Evolutionary conservation across 2,329 filamentous ascomycete genomes (phyloP).

Genomic region (Xylariaceae sp.): DNA sequence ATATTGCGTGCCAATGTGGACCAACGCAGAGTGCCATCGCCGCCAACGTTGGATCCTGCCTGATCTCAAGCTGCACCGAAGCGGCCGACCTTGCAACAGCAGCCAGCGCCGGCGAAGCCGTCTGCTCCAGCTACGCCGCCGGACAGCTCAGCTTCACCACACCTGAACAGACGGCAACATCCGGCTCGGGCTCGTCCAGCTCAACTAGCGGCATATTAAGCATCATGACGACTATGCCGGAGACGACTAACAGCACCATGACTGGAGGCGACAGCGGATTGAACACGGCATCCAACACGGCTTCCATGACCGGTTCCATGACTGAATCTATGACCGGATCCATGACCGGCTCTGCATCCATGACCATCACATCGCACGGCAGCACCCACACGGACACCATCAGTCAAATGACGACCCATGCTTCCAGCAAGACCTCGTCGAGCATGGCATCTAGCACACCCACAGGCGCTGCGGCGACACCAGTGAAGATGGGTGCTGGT

Average conservation of each 20-base stretch:
- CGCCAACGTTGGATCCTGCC: slow-evolving; percentile 12
- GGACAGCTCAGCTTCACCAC: slow-evolving; percentile 17
- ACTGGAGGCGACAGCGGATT: slow-evolving; percentile 10
- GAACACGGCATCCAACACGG: background rate
- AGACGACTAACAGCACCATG: slow-evolving; percentile 7
- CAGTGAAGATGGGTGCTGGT: slow-evolving; percentile 16
- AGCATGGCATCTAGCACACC: background rate
- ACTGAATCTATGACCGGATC: too few species aligned
- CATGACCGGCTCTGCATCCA: background rate
- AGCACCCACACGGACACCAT: slow-evolving; percentile 11
- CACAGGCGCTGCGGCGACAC: slow-evolving; percentile 17
- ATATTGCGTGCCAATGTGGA: slow-evolving; percentile 49
- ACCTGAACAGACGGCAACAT: slow-evolving; percentile 3
- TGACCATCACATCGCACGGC: slow-evolving; percentile 5
- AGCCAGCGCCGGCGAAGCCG: slow-evolving; percentile 25
- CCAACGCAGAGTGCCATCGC: slow-evolving; percentile 31
- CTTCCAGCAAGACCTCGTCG: slow-evolving; percentile 1
- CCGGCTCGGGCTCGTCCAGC: background rate
- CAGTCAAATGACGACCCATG: background rate
- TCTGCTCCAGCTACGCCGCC: slow-evolving; percentile 32
- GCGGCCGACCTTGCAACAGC: slow-evolving; percentile 27
- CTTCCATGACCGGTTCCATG: too few species aligned
- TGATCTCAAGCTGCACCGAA: slow-evolving; percentile 28
- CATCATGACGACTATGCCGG: slow-evolving; percentile 2
- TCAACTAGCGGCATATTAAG: background rate